phyloP scores from a whole-genome alignment of 2,329 filamentous ascomycete species.

The Trichoderma koningii region DNA sequence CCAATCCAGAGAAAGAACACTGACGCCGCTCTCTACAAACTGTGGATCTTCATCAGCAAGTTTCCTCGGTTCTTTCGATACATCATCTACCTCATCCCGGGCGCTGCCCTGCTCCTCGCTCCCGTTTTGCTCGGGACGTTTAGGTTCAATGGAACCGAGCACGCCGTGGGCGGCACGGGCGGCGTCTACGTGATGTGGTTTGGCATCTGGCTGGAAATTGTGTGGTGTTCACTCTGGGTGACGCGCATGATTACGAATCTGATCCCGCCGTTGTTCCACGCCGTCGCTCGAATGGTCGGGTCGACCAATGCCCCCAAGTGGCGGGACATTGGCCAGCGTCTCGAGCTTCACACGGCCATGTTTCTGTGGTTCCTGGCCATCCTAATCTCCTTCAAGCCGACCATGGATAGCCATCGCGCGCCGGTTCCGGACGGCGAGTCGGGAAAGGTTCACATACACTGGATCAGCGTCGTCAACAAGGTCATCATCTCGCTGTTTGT shows the following conservation, averaged over 20 bases:
- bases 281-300: constrained; percentile 68
- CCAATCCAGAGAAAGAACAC: constrained; percentile 38
- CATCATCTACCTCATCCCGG: constrained; percentile 51
- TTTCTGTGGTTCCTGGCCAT: constrained; percentile 93
- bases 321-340: constrained; percentile 81
- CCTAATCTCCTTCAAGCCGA: constrained; percentile 81
- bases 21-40: constrained; percentile 42
- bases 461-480: constrained; percentile 82
- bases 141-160: constrained; percentile 42
- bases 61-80: constrained; percentile 55
- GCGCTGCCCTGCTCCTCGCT: constrained; percentile 48
- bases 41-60: constrained; percentile 50
- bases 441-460: constrained; percentile 57
- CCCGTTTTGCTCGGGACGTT: constrained; percentile 50
- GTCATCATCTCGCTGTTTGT: constrained; percentile 85
- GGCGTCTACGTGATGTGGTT: constrained; percentile 86
- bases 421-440: constrained; percentile 34
- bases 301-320: constrained; percentile 92
- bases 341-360: constrained; percentile 81
- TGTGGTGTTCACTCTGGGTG: constrained; percentile 90
- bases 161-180: constrained; percentile 63
- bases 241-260: constrained; percentile 58
- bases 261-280: constrained; percentile 50
- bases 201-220: constrained; percentile 89
- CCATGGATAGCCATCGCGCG: constrained; percentile 64